phyloP scores from a whole-genome alignment of 176 grass and related monocot species.

The Chrysopogon serrulatus region DNA sequence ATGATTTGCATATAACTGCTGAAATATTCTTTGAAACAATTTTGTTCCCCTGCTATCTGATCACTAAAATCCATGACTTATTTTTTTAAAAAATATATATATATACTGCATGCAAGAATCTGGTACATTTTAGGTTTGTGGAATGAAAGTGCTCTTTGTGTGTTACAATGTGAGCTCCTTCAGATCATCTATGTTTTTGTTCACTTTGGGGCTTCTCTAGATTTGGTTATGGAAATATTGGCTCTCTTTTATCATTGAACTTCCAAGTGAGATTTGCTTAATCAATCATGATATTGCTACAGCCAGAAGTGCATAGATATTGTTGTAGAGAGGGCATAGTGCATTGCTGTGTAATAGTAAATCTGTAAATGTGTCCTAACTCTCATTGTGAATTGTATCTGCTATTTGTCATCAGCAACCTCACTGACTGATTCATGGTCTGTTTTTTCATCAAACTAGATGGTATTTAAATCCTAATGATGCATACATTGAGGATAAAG shows the following conservation, averaged over 20 bases:
- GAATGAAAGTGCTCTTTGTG: not conserved
- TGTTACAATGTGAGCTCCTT: not conserved
- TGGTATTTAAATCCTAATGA: conserved; percentile 8
- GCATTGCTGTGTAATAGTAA: too few relatives aligned
- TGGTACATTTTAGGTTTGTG: not conserved
- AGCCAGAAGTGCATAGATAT: not conserved
- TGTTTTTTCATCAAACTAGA: not conserved
- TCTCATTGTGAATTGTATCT: not conserved
- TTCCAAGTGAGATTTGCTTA: not conserved
- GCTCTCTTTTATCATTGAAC: not conserved
- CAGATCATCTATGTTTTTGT: not conserved
- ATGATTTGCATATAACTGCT: not conserved
- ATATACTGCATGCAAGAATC: not conserved
- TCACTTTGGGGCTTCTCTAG: not conserved
- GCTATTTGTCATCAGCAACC: not conserved
- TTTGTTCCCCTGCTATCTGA: not conserved
- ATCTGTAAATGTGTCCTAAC: not conserved
- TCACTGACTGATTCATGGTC: not conserved
- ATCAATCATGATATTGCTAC: not conserved
- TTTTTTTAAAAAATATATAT: too few relatives aligned
- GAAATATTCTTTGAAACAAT: not conserved
- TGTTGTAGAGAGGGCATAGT: not conserved
- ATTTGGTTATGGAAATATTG: not conserved
- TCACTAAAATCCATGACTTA: not conserved
- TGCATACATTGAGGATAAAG: not conserved